Evolutionary conservation across 495 filamentous ascomycete genomes (phyloP).

Genomic region (Podospora pseudoanserina): DNA sequence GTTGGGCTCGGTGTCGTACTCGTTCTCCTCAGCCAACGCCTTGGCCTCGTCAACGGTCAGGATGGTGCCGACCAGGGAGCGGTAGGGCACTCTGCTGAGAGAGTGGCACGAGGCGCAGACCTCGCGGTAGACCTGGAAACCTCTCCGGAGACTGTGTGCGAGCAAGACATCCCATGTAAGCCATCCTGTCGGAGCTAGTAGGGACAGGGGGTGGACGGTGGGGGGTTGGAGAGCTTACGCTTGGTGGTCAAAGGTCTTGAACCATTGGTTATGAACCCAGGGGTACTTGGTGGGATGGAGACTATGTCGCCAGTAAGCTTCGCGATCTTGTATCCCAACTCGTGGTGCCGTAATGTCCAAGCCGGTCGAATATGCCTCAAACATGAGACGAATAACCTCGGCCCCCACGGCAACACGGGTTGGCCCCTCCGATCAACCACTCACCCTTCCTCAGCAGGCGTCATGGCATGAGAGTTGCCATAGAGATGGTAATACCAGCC

Average conservation of each 20-base stretch:
- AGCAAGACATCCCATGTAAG: slow-evolving; percentile 14
- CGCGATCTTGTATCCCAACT: slow-evolving; percentile 11
- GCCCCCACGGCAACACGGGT: slow-evolving; percentile 11
- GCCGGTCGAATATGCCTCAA: slow-evolving; percentile 36
- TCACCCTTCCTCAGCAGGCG: slow-evolving; percentile 96
- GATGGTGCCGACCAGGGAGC: slow-evolving; percentile 81
- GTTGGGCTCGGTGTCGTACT: slow-evolving; percentile 98
- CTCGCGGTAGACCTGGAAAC: slow-evolving; percentile 99
- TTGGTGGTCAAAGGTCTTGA: slow-evolving; percentile 94
- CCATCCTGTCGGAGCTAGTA: background rate
- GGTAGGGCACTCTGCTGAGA: slow-evolving; percentile 88
- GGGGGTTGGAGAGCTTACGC: slow-evolving; percentile 58
- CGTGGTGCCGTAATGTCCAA: slow-evolving; percentile 9
- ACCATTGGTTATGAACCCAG: slow-evolving; percentile 87
- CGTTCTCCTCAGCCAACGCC: slow-evolving; percentile 92
- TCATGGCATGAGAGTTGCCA: slow-evolving; percentile 84
- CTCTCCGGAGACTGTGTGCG: slow-evolving; percentile 77
- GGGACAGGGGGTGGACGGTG: background rate
- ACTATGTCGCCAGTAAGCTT: slow-evolving; percentile 50
- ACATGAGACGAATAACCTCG: slow-evolving; percentile 20
- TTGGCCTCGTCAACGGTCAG: slow-evolving; percentile 98
- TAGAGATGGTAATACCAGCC: slow-evolving; percentile 96
- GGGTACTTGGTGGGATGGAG: slow-evolving; percentile 89
- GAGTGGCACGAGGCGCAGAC: slow-evolving; percentile 98
- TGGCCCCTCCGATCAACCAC: slow-evolving; percentile 34